Evolutionary conservation across 306 rosid genomes (phyloP).

Genomic region (Medicago ruthenica): DNA sequence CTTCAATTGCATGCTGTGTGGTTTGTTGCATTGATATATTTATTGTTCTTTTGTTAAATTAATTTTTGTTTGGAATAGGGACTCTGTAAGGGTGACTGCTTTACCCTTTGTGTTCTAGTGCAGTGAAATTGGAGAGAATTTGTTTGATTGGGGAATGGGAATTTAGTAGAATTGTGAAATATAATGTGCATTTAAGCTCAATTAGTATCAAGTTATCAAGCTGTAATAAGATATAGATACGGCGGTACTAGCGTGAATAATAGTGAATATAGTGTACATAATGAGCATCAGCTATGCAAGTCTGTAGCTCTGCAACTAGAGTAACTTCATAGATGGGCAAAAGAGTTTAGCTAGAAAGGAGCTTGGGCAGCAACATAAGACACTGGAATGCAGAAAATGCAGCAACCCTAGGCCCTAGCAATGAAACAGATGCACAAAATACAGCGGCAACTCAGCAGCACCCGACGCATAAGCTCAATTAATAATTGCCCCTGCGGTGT

Average conservation of each 20-base stretch:
- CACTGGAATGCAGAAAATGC: background rate
- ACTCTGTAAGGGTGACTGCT: background rate
- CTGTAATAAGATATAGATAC: background rate
- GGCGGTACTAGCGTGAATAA: background rate
- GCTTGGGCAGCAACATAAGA: background rate
- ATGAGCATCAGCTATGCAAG: background rate
- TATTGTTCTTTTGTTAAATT: background rate
- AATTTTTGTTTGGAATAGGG: background rate
- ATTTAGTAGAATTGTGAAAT: slow-evolving; percentile 24
- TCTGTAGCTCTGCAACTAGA: background rate
- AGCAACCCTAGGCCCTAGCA: background rate
- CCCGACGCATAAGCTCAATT: background rate
- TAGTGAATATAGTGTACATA: background rate
- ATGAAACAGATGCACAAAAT: background rate
- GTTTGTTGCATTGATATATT: slow-evolving; percentile 19
- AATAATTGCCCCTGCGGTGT: background rate
- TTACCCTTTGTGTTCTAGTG: slow-evolving; percentile 4
- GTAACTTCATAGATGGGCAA: background rate
- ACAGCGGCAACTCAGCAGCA: background rate
- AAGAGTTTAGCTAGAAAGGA: background rate
- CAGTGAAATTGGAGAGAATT: background rate
- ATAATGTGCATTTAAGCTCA: background rate
- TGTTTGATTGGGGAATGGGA: background rate
- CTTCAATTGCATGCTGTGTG: background rate
- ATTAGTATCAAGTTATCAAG: background rate